Evolutionary conservation across 1,139 yeast genomes (phyloP), one percentile per base, ranked within the genome.

Genomic region (Waltiozyma sp.): DNA sequence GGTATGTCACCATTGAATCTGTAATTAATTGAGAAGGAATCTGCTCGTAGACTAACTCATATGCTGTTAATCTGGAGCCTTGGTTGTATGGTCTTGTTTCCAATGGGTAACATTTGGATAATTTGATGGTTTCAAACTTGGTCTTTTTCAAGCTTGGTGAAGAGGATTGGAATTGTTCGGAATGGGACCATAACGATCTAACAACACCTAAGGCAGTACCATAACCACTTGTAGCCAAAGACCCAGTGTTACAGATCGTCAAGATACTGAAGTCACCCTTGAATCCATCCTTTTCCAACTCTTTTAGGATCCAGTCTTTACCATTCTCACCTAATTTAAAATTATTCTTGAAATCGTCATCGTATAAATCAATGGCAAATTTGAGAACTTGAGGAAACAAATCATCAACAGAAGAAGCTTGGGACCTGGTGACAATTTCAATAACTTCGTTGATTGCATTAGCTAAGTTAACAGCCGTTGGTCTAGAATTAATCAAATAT

Each of bases 71-170:
- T 53, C 95, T 75, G 0, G 97, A 88, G 5, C 98, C 98, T 64
- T 91, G 97, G 60, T 89, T 88, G 61, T 91, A 91, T 0, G 98
- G 98, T 55, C 98, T 73, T 0, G 98, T 91, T 61, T 91, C 98
- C 55, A 91, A 73, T 9, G 96, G 93, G 56, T 79, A 91, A 0
- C 84, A 93, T 46, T 79, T 87, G 15, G 76, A 65, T 57, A 62
- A 68, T 41, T n/a, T 65, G 28, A 46, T 51, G 2, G 58, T 53
- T 38, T 41, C n/a, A 2, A 43, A 37, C 41, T 57, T 60, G 26
- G 50, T 47, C 37, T 62, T 59, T 45, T 58, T 66, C 48, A 49
- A 60, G 13, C 47, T 46, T 19, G 52, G 55, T 18, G 54, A 10
- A 11, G 18, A 5, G 5, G n/a, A 6, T 4, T 44, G 50, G 38